Conservation (phyloP, 805 yeast genomes). For the Cyberlindnera suaveolens region DNA sequence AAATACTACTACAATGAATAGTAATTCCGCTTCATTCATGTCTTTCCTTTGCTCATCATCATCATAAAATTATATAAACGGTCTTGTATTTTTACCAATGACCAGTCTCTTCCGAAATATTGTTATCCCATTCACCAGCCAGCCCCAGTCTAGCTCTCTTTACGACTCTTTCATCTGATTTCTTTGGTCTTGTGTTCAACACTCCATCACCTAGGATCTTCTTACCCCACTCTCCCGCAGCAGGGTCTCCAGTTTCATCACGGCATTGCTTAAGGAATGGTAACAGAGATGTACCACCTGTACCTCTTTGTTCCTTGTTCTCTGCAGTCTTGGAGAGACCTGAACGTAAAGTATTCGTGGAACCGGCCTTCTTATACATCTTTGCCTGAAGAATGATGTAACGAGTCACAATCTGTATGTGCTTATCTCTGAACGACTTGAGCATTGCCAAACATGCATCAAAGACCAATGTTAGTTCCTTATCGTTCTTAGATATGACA, state of each 20-base stretch:
- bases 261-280: constrained; percentile 93
- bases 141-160: constrained; percentile 27
- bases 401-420: constrained; percentile 86
- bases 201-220: constrained; percentile 55
- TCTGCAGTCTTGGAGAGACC: constrained; percentile 48
- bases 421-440: constrained; percentile 84
- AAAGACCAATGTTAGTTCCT: constrained; percentile 63
- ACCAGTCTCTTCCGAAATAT: constrained; percentile 25
- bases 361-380: constrained; percentile 44
- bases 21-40: not conserved
- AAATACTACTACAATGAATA: not conserved
- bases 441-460: constrained; percentile 89
- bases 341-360: constrained; percentile 53
- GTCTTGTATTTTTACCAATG: constrained; percentile 24
- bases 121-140: constrained; percentile 26
- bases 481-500: constrained; percentile 42
- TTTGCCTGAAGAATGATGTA: constrained; percentile 79
- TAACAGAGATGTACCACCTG: constrained; percentile 89
- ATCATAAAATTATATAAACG: not conserved
- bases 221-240: constrained; percentile 90
- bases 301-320: constrained; percentile 63
- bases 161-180: constrained; percentile 4
- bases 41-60: no score
- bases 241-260: constrained; percentile 92
- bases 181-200: constrained; percentile 20